A percentile compares a stretch with the other conserved stretches of the same genome.
Conservation (phyloP, 805 yeast species). For the Ogataea minuta region DNA sequence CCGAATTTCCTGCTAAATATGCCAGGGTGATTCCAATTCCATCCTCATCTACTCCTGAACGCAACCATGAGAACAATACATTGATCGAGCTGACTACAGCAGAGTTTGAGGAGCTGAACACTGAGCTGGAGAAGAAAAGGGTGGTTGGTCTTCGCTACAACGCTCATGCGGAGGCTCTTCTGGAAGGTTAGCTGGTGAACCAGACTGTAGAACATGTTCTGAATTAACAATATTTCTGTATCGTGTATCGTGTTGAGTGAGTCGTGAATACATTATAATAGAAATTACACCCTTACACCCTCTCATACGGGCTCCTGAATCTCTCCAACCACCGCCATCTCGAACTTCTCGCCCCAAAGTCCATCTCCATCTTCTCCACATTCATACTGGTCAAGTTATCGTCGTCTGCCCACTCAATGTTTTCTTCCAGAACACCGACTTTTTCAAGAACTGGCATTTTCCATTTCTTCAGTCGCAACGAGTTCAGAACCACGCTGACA, state of each 20-base stretch:
- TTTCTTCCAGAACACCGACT: conserved; percentile 1
- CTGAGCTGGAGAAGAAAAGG: too few species aligned
- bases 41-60: conserved; percentile 58
- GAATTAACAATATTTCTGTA: too few species aligned
- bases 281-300: background rate
- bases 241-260: too few species aligned
- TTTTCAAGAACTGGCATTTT: conserved; percentile 19
- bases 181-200: conserved; percentile 1
- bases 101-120: conserved; percentile 54
- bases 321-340: background rate
- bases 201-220: too few species aligned
- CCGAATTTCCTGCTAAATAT: conserved; percentile 36
- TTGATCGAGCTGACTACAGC: conserved; percentile 48
- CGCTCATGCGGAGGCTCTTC: background rate
- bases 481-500: conserved; percentile 80
- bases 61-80: conserved; percentile 61
- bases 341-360: background rate
- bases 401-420: conserved; percentile 7
- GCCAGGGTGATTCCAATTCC: conserved; percentile 78
- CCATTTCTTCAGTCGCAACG: conserved; percentile 72
- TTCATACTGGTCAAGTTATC: conserved; percentile 15
- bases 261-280: background rate
- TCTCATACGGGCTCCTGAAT: conserved; percentile 2
- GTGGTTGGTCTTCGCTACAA: too few species aligned
- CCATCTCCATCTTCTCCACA: conserved; percentile 6